Evolutionary conservation across 371 early-diverging fungal genomes (phyloP), one percentile per base, ranked within the genome.

Genomic region (Mortierella sp.): DNA sequence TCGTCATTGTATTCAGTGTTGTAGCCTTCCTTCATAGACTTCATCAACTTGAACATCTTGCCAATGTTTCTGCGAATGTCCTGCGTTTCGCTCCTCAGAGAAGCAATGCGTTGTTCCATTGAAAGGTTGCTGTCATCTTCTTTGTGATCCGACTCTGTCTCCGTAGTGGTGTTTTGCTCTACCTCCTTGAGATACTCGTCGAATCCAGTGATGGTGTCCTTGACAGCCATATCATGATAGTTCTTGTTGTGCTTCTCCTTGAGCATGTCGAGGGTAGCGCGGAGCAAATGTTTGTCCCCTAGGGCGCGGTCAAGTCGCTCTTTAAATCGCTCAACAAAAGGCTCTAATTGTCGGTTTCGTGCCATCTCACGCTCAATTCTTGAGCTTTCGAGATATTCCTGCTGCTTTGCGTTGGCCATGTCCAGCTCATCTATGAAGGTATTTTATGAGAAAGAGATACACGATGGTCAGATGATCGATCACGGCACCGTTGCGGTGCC

Each of bases 221-320:
- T 87, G 17, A 92, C 93, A 29, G 92, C 92, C 74, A 85, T 80
- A 60, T 94, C 94, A 66, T 91, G 90, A 63, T 82, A 92, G 65
- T 94, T 92, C 51, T 88, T 86, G 74, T 94, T 92, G 61, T 91
- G 90, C 49, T 86, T 84, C 3, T 79, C 79, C 68, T 91, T 91
- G 73, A 94, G 81, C 19, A 85, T 85, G 1, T 79, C 78, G 46
- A 93, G 60, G 45, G 88, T 80, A 0, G 60, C 61, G 7, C 81
- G 57, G n/a, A 90, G 57, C 1, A 57, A 53, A 13, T 80, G 67
- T 9, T 86, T 51, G 40, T 84, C 80, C 1, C 73, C 79, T 24
- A 79, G 22, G 80, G 67, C 34, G 46, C 48, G 66, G 0, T 53
- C 50, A n/a, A 85, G 57, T 39, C 80, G 79, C 17, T 81, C 64